phyloP scores from a whole-genome alignment of 306 rosid species.

The Hippophae rhamnoides region DNA sequence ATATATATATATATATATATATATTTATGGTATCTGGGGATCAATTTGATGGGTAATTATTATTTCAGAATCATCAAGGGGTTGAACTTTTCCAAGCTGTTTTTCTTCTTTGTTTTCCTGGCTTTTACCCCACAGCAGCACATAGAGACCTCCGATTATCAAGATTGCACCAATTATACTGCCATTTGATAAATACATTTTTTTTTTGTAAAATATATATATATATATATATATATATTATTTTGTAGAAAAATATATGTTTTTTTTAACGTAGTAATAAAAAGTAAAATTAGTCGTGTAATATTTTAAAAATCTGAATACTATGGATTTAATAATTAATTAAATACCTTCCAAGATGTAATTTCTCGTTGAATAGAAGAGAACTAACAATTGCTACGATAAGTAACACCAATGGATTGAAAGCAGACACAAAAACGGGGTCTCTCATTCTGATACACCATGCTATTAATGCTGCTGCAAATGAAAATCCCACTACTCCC shows the following conservation, averaged over 20 bases:
- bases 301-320: not conserved
- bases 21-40: not conserved
- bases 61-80: too few relatives aligned
- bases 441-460: not conserved
- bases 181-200: not conserved
- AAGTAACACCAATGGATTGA: not conserved
- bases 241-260: too few relatives aligned
- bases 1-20: too few relatives aligned
- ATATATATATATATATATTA: too few relatives aligned
- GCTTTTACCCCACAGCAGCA: not conserved
- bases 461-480: not conserved
- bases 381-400: not conserved
- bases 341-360: not conserved
- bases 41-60: not conserved
- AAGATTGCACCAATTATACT: not conserved
- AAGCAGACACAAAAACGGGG: not conserved
- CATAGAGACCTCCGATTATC: not conserved
- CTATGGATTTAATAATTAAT: not conserved
- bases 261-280: too few relatives aligned
- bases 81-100: not conserved
- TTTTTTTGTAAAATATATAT: too few relatives aligned
- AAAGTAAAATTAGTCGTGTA: too few relatives aligned
- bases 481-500: not conserved
- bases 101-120: not conserved
- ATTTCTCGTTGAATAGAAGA: not conserved